Base-by-base conservation (phyloP, 805 yeast genomes). In the Priceomyces castillae region DNA sequence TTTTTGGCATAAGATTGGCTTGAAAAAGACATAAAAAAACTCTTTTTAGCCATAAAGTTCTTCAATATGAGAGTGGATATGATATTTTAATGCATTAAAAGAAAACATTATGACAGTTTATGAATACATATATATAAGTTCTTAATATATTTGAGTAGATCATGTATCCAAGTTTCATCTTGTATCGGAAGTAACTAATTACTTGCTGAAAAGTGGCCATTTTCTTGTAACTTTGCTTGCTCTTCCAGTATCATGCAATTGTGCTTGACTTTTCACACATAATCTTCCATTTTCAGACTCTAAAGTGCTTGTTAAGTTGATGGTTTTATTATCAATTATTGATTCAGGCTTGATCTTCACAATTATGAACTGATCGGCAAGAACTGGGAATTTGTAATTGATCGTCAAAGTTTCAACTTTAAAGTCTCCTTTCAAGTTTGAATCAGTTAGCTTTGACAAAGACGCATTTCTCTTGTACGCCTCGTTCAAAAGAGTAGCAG, bases 401-500 rank as follows among this genome's bases (percentile, higher is more conserved):
- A 82, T 54, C 7, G 73, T 64, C 37, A 81, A 59, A 18, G 64
- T 59, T 30, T 74, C 72, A 2, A 83, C 80, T 50, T 71, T 75
- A 22, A 79, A 63, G 31, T 66, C 73, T 37, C 73, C 77, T 16
- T 74, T 74, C 47, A 55, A 61, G 52, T 54, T 53, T 2, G 63
- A 67, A 52, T 53, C 25, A 44, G 69, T 54, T 48, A 57, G 28
- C 47, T 52, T 41, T 43, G 70, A 58, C 34, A 82, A 65, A 1
- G 71, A 62, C 2, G 73, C 79, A 44, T 74, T 69, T 41, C 82
- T 73, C 50, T 82, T 81, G 65, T 83, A 76, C 5, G 85, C 74
- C 52, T 90, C 96, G 56, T 88, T 94, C 42, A 89, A 65, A 1
- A 90, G 67, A 0, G 95, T 82, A 7, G 90, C 95, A 23, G 90